phyloP scores from a whole-genome alignment of 192 early-diverging fungal genomes.

The Entomortierella beljakovae region DNA sequence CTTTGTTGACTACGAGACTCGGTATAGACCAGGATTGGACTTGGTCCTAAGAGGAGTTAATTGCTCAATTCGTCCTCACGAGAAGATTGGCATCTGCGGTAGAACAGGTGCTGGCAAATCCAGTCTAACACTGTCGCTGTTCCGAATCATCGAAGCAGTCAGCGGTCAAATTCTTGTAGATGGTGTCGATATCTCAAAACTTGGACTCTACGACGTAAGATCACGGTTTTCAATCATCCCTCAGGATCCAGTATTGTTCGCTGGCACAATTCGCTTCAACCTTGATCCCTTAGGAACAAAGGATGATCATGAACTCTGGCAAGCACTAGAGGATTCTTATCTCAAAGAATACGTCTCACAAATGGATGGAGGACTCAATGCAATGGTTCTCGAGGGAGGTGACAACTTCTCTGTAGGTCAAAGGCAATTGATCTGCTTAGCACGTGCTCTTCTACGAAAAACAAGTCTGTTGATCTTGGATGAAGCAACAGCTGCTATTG shows the following conservation, averaged over 20 bases:
- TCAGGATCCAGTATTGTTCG: constrained; percentile 81
- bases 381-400: constrained; percentile 80
- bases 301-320: constrained; percentile 73
- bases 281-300: constrained; percentile 65
- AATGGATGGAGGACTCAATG: constrained; percentile 77
- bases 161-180: constrained; percentile 67
- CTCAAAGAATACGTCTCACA: constrained; percentile 72
- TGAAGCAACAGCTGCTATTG: constrained; percentile 72
- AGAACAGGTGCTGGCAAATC: constrained; percentile 65
- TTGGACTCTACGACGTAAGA: constrained; percentile 70
- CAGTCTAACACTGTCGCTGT: constrained; percentile 62
- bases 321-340: constrained; percentile 72
- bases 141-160: constrained; percentile 63
- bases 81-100: constrained; percentile 86
- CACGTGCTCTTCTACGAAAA: constrained; percentile 75
- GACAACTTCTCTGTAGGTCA: constrained; percentile 88
- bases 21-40: constrained; percentile 85
- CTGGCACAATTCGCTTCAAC: constrained; percentile 68
- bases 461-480: constrained; percentile 61
- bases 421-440: constrained; percentile 77
- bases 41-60: constrained; percentile 81
- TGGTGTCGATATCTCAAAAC: constrained; percentile 53
- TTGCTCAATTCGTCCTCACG: constrained; percentile 48
- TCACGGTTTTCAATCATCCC: constrained; percentile 81
- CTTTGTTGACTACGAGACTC: constrained; percentile 82